A percentile compares a stretch with the other conserved stretches of the same genome.
phyloP scores from a whole-genome alignment of 2,329 filamentous ascomycete genomes.

The Sporothrix humicola region DNA sequence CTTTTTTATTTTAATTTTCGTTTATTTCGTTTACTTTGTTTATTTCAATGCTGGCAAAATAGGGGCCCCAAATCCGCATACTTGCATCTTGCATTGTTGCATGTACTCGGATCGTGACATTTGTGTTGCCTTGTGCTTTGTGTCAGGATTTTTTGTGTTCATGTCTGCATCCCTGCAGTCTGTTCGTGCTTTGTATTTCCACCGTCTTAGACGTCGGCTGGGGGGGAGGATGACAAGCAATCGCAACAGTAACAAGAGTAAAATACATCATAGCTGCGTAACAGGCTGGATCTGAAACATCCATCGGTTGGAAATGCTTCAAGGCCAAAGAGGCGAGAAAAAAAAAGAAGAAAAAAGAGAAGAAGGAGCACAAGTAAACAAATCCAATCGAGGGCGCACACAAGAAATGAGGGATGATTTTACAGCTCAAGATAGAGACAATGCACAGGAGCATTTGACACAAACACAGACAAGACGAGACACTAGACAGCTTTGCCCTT shows the following conservation, averaged over 20 bases:
- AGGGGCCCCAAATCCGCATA: not conserved
- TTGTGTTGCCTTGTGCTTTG: no score
- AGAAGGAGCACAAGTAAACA: not conserved
- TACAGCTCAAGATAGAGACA: not conserved
- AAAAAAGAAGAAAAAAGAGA: not conserved
- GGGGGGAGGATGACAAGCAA: not conserved
- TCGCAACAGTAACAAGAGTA: slow-evolving; percentile 10
- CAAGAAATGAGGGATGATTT: not conserved
- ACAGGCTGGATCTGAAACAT: not conserved
- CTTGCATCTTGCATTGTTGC: slow-evolving; percentile 9
- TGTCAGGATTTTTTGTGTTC: not conserved
- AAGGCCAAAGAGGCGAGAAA: not conserved
- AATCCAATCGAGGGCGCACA: not conserved
- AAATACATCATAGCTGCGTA: not conserved
- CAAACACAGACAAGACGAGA: slow-evolving; percentile 13
- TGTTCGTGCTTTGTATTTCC: not conserved
- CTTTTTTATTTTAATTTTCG: not conserved
- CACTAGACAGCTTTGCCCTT: not conserved
- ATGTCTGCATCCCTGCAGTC: not conserved
- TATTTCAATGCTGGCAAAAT: not conserved
- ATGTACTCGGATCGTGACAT: not conserved
- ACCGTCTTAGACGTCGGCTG: not conserved
- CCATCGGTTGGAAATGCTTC: slow-evolving; percentile 6
- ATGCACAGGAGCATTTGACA: not conserved
- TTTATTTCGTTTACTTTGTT: no score